Evolutionary conservation across 305 asterid genomes (phyloP).

Genomic region (Andrographis paniculata): DNA sequence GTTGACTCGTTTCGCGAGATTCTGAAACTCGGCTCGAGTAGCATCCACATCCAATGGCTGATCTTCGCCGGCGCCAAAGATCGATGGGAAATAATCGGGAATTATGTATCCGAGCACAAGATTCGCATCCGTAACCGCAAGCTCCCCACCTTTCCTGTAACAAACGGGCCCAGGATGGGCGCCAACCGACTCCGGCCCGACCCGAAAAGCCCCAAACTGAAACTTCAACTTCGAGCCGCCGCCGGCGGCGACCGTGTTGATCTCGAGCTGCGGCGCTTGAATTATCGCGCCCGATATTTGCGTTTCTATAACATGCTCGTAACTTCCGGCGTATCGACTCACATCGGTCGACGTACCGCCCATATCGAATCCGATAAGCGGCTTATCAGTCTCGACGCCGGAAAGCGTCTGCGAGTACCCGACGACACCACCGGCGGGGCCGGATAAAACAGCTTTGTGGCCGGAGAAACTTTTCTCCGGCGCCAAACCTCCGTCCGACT

Average conservation of each 20-base stretch:
- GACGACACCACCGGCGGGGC: conserved; percentile 99
- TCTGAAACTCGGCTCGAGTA: conserved; percentile 60
- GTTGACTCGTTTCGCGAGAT: conserved; percentile 72
- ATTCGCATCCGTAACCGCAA: conserved; percentile 93
- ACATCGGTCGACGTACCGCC: conserved; percentile 99
- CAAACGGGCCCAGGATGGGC: conserved; percentile 99
- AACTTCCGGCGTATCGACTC: conserved; percentile 90
- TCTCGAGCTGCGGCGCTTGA: conserved; percentile 99
- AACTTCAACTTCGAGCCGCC: conserved; percentile 96
- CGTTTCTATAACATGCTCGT: conserved; percentile 89
- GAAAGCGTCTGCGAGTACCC: conserved; percentile 93
- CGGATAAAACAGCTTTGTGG: conserved; percentile 94
- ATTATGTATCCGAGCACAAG: conserved; percentile 77
- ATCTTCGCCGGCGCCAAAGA: conserved; percentile 84
- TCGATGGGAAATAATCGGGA: conserved; percentile 88
- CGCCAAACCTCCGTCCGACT: conserved; percentile 98
- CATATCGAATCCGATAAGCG: conserved; percentile 98
- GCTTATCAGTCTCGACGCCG: conserved; percentile 74
- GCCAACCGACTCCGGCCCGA: conserved; percentile 96
- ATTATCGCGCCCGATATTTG: conserved; percentile 88
- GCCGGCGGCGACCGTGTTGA: conserved; percentile 95
- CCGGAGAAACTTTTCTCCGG: conserved; percentile 94
- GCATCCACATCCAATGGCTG: conserved; percentile 66
- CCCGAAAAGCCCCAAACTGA: conserved; percentile 89
- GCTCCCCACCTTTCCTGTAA: conserved; percentile 88